Evolutionary conservation across 257 asterid genomes (phyloP), one percentile per base, ranked within the genome.

Genomic region (Forsythia suspensa): DNA sequence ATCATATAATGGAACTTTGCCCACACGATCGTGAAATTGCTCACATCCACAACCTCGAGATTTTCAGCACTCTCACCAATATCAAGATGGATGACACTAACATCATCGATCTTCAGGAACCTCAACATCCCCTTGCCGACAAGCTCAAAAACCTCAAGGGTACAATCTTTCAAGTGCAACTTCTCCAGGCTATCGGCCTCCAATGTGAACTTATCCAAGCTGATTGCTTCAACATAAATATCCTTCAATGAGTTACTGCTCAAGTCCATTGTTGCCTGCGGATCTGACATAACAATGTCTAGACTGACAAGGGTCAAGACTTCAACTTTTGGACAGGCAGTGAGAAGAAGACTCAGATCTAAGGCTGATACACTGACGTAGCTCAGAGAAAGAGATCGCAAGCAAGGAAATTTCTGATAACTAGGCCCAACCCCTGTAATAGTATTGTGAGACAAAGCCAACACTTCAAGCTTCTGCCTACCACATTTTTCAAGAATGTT

Each of bases 11-110:
- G 95, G 84, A 94, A 94, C 80, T 92, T 94, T 0, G 94, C 90
- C 98, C 98, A 94, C 91, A 89, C 91, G 85, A 94, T 90, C 1
- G 98, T 92, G 85, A 94, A 94, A 87, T 92, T 94, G 88, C 95
- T 91, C 48, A 94, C 97, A 84, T 94, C 98, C 75, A 94, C 94
- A 76, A 88, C 80, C 87, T 92, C 98, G 42, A 94, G 92, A 85
- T 94, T 89, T 68, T 94, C 97, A 71, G 90, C 86, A 73, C 89
- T 87, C 80, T 94, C 98, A 0, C 97, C 97, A 61, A 94, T 91
- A 79, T 94, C 97, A 70, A 94, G 97, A 87, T 94, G 98, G 79
- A 94, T 92, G 81, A 94, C 98, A 44, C 98, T 94, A 5, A 94
- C 97, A 87, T 94, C 98, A 68, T 94, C 97, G 43, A 94, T 89